These are phyloP conservation scores for Xanthoconium stramineum DNA, from an alignment of 768 basidiomycete species.

Conservation along the genomic window DNA sequence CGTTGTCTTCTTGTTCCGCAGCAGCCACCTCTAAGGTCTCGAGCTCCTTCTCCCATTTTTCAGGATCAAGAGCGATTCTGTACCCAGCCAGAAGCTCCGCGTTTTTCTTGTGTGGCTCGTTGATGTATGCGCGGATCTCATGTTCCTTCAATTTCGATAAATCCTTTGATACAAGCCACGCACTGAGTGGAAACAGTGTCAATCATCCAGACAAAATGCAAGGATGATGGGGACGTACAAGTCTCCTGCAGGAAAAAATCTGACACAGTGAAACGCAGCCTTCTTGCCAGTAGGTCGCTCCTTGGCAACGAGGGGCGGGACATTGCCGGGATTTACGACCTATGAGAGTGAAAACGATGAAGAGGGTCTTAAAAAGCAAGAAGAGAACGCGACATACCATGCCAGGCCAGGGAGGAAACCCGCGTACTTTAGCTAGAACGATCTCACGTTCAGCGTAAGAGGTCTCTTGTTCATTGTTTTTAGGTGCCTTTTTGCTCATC, in stretches of 20 bases:
- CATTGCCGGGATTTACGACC: slow-evolving; percentile 75
- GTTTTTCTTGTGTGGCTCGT: slow-evolving; percentile 70
- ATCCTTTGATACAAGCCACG: slow-evolving; percentile 83
- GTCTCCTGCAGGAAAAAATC: slow-evolving; percentile 94
- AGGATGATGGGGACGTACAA: slow-evolving; percentile 58
- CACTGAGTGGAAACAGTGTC: slow-evolving; percentile 42
- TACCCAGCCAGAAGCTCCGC: slow-evolving; percentile 77
- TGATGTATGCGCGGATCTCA: slow-evolving; percentile 83
- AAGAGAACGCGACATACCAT: slow-evolving; percentile 60
- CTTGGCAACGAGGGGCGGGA: slow-evolving; percentile 57
- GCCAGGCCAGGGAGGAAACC: slow-evolving; percentile 93
- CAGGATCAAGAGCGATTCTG: slow-evolving; percentile 69
- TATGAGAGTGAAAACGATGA: slow-evolving; percentile 32
- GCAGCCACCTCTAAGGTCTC: slow-evolving; percentile 31
- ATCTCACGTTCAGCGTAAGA: slow-evolving; percentile 75
- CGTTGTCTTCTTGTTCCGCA: slow-evolving; percentile 53
- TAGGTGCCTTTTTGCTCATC: slow-evolving; percentile 54
- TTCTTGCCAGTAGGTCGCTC: slow-evolving; percentile 77
- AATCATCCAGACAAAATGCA: slow-evolving; percentile 8
- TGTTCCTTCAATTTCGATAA: slow-evolving; percentile 72
- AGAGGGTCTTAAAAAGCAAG: slow-evolving; percentile 7
- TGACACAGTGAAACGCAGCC: slow-evolving; percentile 63
- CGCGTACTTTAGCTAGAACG: slow-evolving; percentile 91
- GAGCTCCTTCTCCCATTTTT: slow-evolving; percentile 56
- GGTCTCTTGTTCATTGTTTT: slow-evolving; percentile 38